phyloP scores from a whole-genome alignment of 2,329 filamentous ascomycete species.

The Dothistroma pini region DNA sequence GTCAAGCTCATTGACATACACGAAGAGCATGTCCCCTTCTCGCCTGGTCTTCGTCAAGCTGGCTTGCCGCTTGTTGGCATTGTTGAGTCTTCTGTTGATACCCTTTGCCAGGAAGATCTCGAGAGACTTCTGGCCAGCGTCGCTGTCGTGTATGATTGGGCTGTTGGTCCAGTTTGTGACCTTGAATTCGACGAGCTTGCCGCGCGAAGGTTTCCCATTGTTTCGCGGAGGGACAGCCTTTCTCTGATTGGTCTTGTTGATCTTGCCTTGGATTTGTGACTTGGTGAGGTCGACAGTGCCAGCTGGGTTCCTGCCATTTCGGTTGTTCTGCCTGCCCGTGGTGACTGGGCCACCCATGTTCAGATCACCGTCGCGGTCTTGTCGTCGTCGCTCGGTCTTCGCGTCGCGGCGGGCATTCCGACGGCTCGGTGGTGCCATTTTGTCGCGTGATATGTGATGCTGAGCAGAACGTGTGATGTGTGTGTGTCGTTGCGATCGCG shows the following conservation, averaged over 20 bases:
- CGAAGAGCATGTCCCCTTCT: slow-evolving; percentile 36
- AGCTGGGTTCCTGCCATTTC: slow-evolving; percentile 2
- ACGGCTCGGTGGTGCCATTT: background rate
- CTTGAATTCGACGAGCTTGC: slow-evolving; percentile 35
- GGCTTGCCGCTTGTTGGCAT: slow-evolving; percentile 29
- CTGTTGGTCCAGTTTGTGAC: slow-evolving; percentile 42
- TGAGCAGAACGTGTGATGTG: background rate
- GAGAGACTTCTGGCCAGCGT: slow-evolving; percentile 37
- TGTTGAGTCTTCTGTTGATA: slow-evolving; percentile 33
- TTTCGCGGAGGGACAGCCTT: slow-evolving; percentile 31
- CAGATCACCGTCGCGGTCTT: slow-evolving; percentile 54
- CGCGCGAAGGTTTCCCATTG: slow-evolving; percentile 9
- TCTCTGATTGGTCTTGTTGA: slow-evolving; percentile 21
- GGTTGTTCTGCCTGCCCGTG: slow-evolving; percentile 30
- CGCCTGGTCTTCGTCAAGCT: slow-evolving; percentile 36
- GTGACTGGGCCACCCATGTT: slow-evolving; percentile 50
- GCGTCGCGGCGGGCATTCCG: background rate
- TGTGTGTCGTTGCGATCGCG: background rate
- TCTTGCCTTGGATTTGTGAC: slow-evolving; percentile 27
- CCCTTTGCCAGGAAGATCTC: slow-evolving; percentile 42
- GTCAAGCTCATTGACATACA: slow-evolving; percentile 38
- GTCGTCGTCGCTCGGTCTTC: background rate
- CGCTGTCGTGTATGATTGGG: slow-evolving; percentile 34
- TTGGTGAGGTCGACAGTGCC: slow-evolving; percentile 18
- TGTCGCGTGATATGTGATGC: background rate